Conservation (phyloP, 169 alveolate species). For the Condylostoma magnum region DNA sequence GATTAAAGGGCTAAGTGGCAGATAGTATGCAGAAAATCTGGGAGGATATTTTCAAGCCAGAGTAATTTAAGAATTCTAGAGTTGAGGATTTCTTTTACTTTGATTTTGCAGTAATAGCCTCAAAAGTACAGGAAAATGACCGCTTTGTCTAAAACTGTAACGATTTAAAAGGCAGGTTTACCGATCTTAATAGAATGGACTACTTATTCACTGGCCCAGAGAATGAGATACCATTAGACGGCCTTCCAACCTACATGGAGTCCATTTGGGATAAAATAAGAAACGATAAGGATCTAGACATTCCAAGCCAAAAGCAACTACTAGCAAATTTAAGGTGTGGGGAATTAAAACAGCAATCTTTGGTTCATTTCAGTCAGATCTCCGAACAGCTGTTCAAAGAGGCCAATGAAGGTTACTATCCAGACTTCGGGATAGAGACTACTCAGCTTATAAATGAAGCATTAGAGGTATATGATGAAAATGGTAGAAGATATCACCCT, state of each 20-base stretch:
- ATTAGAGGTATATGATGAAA: slow-evolving; percentile 15
- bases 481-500: not conserved
- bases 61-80: slow-evolving; percentile 30
- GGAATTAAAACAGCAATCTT: slow-evolving; percentile 57
- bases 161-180: slow-evolving; percentile 47
- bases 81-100: slow-evolving; percentile 67
- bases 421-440: not conserved
- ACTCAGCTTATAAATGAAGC: not conserved
- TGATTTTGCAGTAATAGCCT: slow-evolving; percentile 66
- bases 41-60: slow-evolving; percentile 64
- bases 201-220: slow-evolving; percentile 33
- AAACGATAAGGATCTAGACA: slow-evolving; percentile 42
- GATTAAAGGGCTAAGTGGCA: slow-evolving; percentile 36
- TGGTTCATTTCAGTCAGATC: not conserved
- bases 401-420: not conserved
- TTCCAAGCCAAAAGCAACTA: slow-evolving; percentile 66
- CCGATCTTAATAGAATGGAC: slow-evolving; percentile 22
- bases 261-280: slow-evolving; percentile 39
- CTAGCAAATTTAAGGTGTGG: slow-evolving; percentile 71
- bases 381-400: not conserved
- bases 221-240: slow-evolving; percentile 45
- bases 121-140: slow-evolving; percentile 46
- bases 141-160: slow-evolving; percentile 40
- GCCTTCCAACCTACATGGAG: slow-evolving; percentile 26
- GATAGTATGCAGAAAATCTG: slow-evolving; percentile 59